phyloP scores from a whole-genome alignment of 768 basidiomycete species.

The Lentinula sp. region DNA sequence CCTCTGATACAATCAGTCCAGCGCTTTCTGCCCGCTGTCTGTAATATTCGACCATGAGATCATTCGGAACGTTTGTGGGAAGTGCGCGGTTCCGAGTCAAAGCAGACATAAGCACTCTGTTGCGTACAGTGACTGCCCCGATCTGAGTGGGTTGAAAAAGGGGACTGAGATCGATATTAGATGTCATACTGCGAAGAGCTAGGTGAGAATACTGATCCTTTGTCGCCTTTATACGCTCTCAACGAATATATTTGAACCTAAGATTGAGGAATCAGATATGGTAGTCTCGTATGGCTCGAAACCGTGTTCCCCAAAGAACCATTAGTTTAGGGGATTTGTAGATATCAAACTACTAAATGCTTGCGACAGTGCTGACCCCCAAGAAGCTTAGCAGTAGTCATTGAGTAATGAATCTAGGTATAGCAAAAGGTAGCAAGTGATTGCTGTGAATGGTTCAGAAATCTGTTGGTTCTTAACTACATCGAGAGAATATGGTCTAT shows the following conservation, averaged over 20 bases:
- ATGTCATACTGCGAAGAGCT: background rate
- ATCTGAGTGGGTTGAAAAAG: constrained; percentile 24
- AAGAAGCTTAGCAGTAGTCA: too few relatives aligned
- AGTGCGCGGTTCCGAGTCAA: constrained; percentile 29
- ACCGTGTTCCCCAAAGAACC: background rate
- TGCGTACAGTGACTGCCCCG: constrained; percentile 24
- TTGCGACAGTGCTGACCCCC: too few relatives aligned
- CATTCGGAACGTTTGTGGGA: constrained; percentile 25
- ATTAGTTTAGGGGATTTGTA: too few relatives aligned
- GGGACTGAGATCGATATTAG: background rate
- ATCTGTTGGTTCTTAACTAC: too few relatives aligned
- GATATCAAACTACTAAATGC: too few relatives aligned
- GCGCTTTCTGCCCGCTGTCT: constrained; percentile 28
- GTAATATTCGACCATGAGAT: constrained; percentile 30
- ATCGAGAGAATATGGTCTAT: too few relatives aligned
- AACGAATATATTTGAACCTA: background rate
- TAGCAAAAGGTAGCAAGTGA: too few relatives aligned
- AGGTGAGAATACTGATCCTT: background rate
- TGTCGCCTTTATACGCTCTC: background rate
- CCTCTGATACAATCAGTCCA: constrained; percentile 28
- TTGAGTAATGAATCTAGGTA: too few relatives aligned
- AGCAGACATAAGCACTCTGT: constrained; percentile 27
- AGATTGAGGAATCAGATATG: background rate
- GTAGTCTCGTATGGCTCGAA: background rate
- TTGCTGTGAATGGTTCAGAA: too few relatives aligned